Percentiles rank a stretch among this genome's conserved stretches.
phyloP scores from a whole-genome alignment of 352 stramenopile species.

The Phytophthora pistaciae region DNA sequence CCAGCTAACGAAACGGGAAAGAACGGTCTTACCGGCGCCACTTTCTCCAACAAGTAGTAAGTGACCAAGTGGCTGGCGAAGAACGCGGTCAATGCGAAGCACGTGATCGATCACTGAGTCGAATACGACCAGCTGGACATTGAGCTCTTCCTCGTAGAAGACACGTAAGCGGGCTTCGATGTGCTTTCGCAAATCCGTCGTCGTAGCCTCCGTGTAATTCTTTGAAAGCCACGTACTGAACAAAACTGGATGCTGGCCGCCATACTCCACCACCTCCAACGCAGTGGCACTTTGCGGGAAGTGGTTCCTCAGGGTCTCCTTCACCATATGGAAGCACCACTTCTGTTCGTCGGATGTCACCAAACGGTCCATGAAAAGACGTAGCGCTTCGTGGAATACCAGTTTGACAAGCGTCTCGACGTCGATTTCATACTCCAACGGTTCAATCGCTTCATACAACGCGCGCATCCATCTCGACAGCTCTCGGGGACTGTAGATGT shows the following conservation, averaged over 20 bases:
- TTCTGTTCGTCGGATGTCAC: constrained; percentile 96
- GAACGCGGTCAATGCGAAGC: constrained; percentile 97
- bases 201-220: constrained; percentile 95
- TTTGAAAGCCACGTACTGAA: constrained; percentile 99
- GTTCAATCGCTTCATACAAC: constrained; percentile 98
- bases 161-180: constrained; percentile 96
- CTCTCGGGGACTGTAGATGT: constrained; percentile 99
- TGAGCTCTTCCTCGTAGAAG: constrained; percentile 99
- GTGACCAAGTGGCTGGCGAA: constrained; percentile 99
- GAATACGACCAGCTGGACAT: constrained; percentile 99
- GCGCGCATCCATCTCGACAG: constrained; percentile 99
- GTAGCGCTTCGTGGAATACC: constrained; percentile 95
- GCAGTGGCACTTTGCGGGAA: constrained; percentile 85
- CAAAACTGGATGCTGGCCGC: constrained; percentile 94
- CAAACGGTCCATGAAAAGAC: constrained; percentile 99
- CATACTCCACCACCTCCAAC: constrained; percentile 76
- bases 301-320: constrained; percentile 81
- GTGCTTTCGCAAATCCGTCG: constrained; percentile 96
- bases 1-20: constrained; percentile 99
- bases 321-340: constrained; percentile 96
- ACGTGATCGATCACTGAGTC: constrained; percentile 99
- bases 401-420: constrained; percentile 97
- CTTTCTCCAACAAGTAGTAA: constrained; percentile 98
- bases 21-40: constrained; percentile 98
- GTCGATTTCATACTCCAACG: constrained; percentile 95